A percentile compares a stretch with the other conserved stretches of the same genome.
phyloP scores from a whole-genome alignment of 2,329 filamentous ascomycete species.

The Curvularia sp. region DNA sequence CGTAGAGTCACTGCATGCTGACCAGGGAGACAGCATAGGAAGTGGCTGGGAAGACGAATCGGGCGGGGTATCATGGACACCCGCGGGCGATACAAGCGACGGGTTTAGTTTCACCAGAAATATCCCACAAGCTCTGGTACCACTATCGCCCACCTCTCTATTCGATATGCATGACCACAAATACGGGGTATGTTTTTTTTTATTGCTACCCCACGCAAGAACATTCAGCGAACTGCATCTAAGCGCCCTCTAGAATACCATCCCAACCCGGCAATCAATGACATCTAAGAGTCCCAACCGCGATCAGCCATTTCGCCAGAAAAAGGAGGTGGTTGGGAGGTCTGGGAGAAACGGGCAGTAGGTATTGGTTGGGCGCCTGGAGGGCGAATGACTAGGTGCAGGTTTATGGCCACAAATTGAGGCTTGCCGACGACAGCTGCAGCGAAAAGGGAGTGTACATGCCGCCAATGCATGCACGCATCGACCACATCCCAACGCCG shows the following conservation, averaged over 20 bases:
- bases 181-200: constrained; percentile 33
- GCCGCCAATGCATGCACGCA: constrained; percentile 39
- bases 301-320: constrained; percentile 6
- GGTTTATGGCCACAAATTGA: constrained; percentile 25
- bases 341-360: neutral
- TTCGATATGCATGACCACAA: constrained; percentile 31
- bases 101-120: constrained; percentile 41
- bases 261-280: constrained; percentile 8
- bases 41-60: constrained; percentile 33
- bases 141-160: constrained; percentile 23
- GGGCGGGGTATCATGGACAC: constrained; percentile 25
- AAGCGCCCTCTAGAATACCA: constrained; percentile 27
- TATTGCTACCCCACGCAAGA: constrained; percentile 10
- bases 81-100: constrained; percentile 38
- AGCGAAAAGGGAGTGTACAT: constrained; percentile 38
- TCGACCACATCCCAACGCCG: constrained; percentile 29
- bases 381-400: constrained; percentile 28
- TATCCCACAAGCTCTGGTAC: constrained; percentile 27
- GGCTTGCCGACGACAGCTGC: constrained; percentile 27
- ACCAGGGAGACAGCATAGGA: constrained; percentile 29
- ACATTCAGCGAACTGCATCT: constrained; percentile 24
- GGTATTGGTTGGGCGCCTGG: constrained; percentile 13
- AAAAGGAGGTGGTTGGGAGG: constrained; percentile 4
- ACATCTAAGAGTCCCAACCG: constrained; percentile 2
- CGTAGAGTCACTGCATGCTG: constrained; percentile 35